These are phyloP conservation scores for Aspergillus cavernicola DNA, from an alignment of 495 filamentous ascomycete genomes.

Conservation along the genomic window DNA sequence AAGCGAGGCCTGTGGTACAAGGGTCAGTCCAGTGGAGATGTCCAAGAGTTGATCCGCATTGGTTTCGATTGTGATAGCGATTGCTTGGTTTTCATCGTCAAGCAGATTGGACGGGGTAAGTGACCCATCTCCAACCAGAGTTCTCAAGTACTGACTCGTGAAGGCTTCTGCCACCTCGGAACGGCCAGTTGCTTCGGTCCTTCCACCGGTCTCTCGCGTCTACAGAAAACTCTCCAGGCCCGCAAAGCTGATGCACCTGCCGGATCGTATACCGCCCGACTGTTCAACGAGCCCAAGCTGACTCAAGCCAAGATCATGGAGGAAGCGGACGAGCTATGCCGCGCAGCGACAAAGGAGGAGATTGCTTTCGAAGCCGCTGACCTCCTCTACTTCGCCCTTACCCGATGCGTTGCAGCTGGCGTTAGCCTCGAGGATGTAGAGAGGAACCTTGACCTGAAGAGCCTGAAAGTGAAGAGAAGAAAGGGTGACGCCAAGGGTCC, in stretches of 20 bases:
- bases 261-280: slow-evolving; percentile 87
- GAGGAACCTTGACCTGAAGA: slow-evolving; percentile 88
- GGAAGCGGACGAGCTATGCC: slow-evolving; percentile 90
- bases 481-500: slow-evolving; percentile 90
- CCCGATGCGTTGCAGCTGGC: slow-evolving; percentile 78
- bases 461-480: slow-evolving; percentile 84
- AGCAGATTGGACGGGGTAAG: slow-evolving; percentile 74
- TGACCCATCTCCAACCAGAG: neutral
- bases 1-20: slow-evolving; percentile 97
- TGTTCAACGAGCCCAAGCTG: slow-evolving; percentile 89
- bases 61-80: slow-evolving; percentile 90
- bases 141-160: neutral
- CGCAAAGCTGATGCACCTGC: slow-evolving; percentile 77
- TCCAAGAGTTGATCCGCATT: slow-evolving; percentile 81
- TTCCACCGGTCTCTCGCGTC: slow-evolving; percentile 71
- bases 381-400: slow-evolving; percentile 90
- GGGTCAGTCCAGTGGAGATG: slow-evolving; percentile 88
- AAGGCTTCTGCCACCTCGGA: slow-evolving; percentile 91
- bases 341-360: slow-evolving; percentile 74
- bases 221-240: slow-evolving; percentile 77
- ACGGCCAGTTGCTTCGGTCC: slow-evolving; percentile 89
- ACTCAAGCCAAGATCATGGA: slow-evolving; percentile 96
- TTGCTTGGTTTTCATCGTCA: slow-evolving; percentile 82
- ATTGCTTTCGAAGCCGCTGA: slow-evolving; percentile 93
- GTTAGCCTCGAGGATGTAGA: slow-evolving; percentile 86